phyloP scores from a whole-genome alignment of 805 yeast genomes.

The Ogataea populi-albae region DNA sequence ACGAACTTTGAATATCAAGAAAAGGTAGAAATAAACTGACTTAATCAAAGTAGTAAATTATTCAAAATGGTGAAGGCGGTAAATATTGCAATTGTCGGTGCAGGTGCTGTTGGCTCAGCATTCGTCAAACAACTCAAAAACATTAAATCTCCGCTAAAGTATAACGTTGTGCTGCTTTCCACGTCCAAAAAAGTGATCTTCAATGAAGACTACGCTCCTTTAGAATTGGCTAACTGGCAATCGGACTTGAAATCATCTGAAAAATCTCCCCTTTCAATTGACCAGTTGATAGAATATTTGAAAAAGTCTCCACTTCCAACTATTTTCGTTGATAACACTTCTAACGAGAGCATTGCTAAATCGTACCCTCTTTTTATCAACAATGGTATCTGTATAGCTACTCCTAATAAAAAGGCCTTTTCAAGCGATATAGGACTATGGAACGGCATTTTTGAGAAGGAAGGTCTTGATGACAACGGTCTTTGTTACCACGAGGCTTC shows the following conservation, averaged over 20 bases:
- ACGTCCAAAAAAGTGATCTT: constrained; percentile 68
- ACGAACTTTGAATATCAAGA: no score
- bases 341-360: constrained; percentile 73
- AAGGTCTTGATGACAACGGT: constrained; percentile 57
- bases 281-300: constrained; percentile 60
- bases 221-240: constrained; percentile 61
- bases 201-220: constrained; percentile 66
- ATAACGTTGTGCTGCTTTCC: constrained; percentile 79
- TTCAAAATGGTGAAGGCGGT: constrained; percentile 49
- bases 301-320: constrained; percentile 68
- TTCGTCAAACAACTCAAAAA: constrained; percentile 76
- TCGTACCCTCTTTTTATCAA: constrained; percentile 71
- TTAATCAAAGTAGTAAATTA: neutral
- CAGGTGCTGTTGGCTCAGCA: constrained; percentile 95
- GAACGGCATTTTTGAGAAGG: constrained; percentile 64
- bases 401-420: constrained; percentile 98
- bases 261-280: constrained; percentile 50
- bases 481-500: constrained; percentile 97
- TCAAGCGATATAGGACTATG: constrained; percentile 73
- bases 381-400: constrained; percentile 87
- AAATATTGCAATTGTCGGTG: constrained; percentile 72
- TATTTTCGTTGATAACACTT: constrained; percentile 91
- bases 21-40: neutral
- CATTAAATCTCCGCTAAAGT: constrained; percentile 56
- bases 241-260: constrained; percentile 44